A percentile compares a stretch with the other conserved stretches of the same genome.
Conservation (phyloP, 2,329 filamentous ascomycete species). For the Colletotrichum tamarilloi region DNA sequence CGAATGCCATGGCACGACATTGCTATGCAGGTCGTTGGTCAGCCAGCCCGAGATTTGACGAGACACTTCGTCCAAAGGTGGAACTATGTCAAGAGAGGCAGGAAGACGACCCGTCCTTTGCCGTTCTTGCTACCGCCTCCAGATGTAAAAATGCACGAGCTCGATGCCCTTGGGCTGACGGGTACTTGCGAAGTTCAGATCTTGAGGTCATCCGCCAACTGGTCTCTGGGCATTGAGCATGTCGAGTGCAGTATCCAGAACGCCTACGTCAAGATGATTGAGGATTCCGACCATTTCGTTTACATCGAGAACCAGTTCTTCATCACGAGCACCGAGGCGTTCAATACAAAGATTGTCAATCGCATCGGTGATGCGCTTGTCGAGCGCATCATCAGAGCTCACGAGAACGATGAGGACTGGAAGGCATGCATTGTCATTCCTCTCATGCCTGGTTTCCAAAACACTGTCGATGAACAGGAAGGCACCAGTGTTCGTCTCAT, state of each 20-base stretch:
- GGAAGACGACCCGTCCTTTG: slow-evolving; percentile 92
- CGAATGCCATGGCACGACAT: slow-evolving; percentile 99
- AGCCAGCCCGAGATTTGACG: slow-evolving; percentile 92
- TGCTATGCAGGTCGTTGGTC: slow-evolving; percentile 96
- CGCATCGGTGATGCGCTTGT: slow-evolving; percentile 95
- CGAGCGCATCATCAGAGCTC: slow-evolving; percentile 87
- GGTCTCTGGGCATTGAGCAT: slow-evolving; percentile 90
- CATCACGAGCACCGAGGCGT: slow-evolving; percentile 90
- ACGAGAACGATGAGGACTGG: slow-evolving; percentile 89
- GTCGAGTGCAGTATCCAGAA: slow-evolving; percentile 96
- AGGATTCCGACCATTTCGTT: slow-evolving; percentile 95
- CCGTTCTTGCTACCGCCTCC: slow-evolving; percentile 94
- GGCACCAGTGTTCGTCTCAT: slow-evolving; percentile 95
- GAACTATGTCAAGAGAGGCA: slow-evolving; percentile 95
- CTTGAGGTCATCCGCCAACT: slow-evolving; percentile 86
- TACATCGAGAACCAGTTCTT: slow-evolving; percentile 99
- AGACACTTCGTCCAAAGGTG: slow-evolving; percentile 97
- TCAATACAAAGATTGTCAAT: slow-evolving; percentile 90
- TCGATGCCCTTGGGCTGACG: slow-evolving; percentile 87
- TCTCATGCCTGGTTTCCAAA: slow-evolving; percentile 98
- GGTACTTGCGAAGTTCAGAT: slow-evolving; percentile 98
- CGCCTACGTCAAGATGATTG: slow-evolving; percentile 94
- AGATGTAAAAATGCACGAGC: slow-evolving; percentile 86
- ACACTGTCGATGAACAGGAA: slow-evolving; percentile 92
- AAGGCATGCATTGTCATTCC: slow-evolving; percentile 90